Conservation (phyloP, 2,329 filamentous ascomycete species). For the Volutella citrinella region DNA sequence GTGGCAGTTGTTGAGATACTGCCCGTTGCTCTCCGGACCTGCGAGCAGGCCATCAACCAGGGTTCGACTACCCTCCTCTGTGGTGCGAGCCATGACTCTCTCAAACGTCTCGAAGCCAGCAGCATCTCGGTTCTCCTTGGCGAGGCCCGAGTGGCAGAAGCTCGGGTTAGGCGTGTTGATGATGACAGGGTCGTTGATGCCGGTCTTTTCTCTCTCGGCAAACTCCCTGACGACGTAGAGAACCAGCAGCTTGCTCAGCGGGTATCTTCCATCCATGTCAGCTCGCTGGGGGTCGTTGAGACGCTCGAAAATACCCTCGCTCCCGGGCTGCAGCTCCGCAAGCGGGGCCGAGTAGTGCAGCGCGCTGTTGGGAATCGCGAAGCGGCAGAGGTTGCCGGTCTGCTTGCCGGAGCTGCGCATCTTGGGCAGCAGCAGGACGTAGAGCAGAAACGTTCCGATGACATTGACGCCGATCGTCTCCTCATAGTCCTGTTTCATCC, state of each 20-base stretch:
- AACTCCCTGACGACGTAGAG: slow-evolving; percentile 30
- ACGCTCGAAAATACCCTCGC: slow-evolving; percentile 21
- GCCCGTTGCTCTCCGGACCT: slow-evolving; percentile 30
- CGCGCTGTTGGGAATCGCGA: slow-evolving; percentile 20
- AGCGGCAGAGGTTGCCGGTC: not conserved
- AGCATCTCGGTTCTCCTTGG: slow-evolving; percentile 4
- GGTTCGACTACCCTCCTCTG: slow-evolving; percentile 41
- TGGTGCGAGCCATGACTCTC: slow-evolving; percentile 36
- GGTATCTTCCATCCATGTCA: slow-evolving; percentile 28
- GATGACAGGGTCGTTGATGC: slow-evolving; percentile 18
- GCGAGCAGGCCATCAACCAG: slow-evolving; percentile 28
- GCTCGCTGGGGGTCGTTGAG: slow-evolving; percentile 27
- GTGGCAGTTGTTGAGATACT: slow-evolving; percentile 33
- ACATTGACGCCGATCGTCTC: slow-evolving; percentile 44
- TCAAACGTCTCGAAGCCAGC: not conserved
- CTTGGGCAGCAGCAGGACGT: slow-evolving; percentile 39
- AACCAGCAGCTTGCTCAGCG: slow-evolving; percentile 30
- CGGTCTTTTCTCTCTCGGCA: slow-evolving; percentile 9
- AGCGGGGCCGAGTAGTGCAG: slow-evolving; percentile 24
- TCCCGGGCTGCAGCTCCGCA: slow-evolving; percentile 14
- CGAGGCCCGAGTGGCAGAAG: slow-evolving; percentile 37
- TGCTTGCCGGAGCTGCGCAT: not conserved
- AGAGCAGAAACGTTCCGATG: slow-evolving; percentile 43
- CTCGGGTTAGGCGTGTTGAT: slow-evolving; percentile 41
- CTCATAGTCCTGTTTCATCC: slow-evolving; percentile 39